Conservation (phyloP, 371 early-diverging fungal species). For the Lichtheimia hyalospora region DNA sequence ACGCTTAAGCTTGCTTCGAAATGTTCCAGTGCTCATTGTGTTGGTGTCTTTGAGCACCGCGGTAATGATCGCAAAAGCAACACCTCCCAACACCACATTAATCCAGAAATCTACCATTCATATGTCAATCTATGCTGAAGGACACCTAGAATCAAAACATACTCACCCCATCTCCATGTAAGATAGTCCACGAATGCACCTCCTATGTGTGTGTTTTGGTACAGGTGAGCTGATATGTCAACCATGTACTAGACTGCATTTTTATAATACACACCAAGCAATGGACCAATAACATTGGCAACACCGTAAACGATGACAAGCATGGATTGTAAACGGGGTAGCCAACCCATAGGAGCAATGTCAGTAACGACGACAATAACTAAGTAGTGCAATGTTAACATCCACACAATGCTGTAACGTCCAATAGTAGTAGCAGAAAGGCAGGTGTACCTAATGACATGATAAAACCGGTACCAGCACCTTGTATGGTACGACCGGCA, state of each 20-base stretch:
- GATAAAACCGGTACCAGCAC: slow-evolving; percentile 73
- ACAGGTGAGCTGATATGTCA: no score
- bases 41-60: slow-evolving; percentile 40
- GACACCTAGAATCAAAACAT: background rate
- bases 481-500: slow-evolving; percentile 66
- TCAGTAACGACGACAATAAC: slow-evolving; percentile 80
- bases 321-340: slow-evolving; percentile 64
- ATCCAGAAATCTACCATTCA: slow-evolving; percentile 55
- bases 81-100: slow-evolving; percentile 69
- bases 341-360: slow-evolving; percentile 60
- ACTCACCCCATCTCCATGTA: slow-evolving; percentile 61
- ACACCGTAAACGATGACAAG: slow-evolving; percentile 64
- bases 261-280: slow-evolving; percentile 18
- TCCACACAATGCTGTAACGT: no score
- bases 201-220: slow-evolving; percentile 14
- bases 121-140: background rate
- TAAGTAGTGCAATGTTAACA: slow-evolving; percentile 12
- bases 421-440: no score
- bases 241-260: no score
- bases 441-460: slow-evolving; percentile 26
- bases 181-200: slow-evolving; percentile 67
- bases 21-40: slow-evolving; percentile 34
- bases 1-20: slow-evolving; percentile 53
- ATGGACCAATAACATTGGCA: slow-evolving; percentile 74
- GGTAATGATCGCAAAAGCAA: slow-evolving; percentile 51